phyloP scores from a whole-genome alignment of 495 filamentous ascomycete genomes.

The Emericellopsis terricola region DNA sequence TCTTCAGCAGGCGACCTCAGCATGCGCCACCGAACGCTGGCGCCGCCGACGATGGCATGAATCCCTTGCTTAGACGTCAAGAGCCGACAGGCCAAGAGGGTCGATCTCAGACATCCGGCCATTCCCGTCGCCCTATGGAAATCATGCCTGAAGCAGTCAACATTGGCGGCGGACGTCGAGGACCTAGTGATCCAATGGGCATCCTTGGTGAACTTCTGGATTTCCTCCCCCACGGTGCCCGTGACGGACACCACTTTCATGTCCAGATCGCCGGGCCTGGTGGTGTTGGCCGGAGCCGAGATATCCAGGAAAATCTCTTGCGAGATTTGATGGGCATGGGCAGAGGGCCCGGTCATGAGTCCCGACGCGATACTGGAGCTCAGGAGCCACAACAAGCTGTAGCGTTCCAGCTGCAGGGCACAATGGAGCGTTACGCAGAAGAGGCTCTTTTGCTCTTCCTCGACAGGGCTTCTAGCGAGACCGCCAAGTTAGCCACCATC shows the following conservation, averaged over 20 bases:
- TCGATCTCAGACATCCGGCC: too few relatives aligned
- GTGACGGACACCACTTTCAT: slow-evolving; percentile 15
- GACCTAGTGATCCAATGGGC: slow-evolving; percentile 17
- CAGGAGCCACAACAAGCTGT: slow-evolving; percentile 38
- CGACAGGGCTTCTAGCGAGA: slow-evolving; percentile 45
- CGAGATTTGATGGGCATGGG: too few relatives aligned
- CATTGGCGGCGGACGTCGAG: slow-evolving; percentile 5
- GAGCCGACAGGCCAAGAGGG: slow-evolving; percentile 17
- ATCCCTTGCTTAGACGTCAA: slow-evolving; percentile 48
- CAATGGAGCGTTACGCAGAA: slow-evolving; percentile 67
- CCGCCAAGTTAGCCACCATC: slow-evolving; percentile 44
- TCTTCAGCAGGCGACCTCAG: slow-evolving; percentile 11
- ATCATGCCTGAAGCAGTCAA: too few relatives aligned
- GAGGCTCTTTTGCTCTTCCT: slow-evolving; percentile 80
- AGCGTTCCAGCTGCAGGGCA: slow-evolving; percentile 50
- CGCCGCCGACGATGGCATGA: slow-evolving; percentile 54
- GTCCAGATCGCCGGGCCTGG: slow-evolving; percentile 22
- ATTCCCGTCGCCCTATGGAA: too few relatives aligned
- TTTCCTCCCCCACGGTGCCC: slow-evolving; percentile 13
- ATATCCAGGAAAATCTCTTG: slow-evolving; percentile 14
- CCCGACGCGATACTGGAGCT: slow-evolving; percentile 19
- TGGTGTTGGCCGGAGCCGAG: slow-evolving; percentile 11
- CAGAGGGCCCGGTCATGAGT: too few relatives aligned
- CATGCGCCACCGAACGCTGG: slow-evolving; percentile 11
- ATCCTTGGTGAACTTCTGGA: slow-evolving; percentile 23